Conservation (phyloP, 805 yeast species). For the Metschnikowia cubensis region DNA sequence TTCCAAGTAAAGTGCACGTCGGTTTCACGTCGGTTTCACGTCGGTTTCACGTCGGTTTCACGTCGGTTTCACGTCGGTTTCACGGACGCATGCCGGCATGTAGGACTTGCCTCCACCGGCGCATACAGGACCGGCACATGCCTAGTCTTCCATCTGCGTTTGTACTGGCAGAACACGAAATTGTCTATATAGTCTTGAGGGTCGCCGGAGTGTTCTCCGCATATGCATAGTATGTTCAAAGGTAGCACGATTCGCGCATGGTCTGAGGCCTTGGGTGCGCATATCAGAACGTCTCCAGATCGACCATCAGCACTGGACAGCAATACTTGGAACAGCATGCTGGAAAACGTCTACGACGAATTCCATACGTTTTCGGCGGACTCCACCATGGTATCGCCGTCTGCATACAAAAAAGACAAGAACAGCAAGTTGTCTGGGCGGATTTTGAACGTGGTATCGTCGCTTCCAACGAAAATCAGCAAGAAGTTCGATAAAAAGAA, state of each 20-base stretch:
- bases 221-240: neutral
- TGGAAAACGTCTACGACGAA: constrained; percentile 17
- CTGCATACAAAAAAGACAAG: constrained; percentile 23
- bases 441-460: constrained; percentile 62
- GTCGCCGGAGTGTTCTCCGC: no score
- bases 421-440: constrained; percentile 55
- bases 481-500: constrained; percentile 31
- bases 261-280: neutral
- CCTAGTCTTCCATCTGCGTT: no score
- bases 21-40: no score
- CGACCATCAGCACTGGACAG: neutral
- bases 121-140: no score
- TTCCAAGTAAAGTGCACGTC: no score
- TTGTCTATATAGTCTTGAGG: no score
- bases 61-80: no score
- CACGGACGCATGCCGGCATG: no score
- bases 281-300: constrained; percentile 1
- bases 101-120: no score
- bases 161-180: no score
- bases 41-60: no score
- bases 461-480: constrained; percentile 59
- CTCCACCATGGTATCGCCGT: constrained; percentile 24
- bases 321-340: constrained; percentile 7
- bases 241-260: neutral
- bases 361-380: constrained; percentile 22